These are phyloP conservation scores for Calonectria leucothoes DNA, from an alignment of 2,329 filamentous ascomycete species.

Conservation along the genomic window DNA sequence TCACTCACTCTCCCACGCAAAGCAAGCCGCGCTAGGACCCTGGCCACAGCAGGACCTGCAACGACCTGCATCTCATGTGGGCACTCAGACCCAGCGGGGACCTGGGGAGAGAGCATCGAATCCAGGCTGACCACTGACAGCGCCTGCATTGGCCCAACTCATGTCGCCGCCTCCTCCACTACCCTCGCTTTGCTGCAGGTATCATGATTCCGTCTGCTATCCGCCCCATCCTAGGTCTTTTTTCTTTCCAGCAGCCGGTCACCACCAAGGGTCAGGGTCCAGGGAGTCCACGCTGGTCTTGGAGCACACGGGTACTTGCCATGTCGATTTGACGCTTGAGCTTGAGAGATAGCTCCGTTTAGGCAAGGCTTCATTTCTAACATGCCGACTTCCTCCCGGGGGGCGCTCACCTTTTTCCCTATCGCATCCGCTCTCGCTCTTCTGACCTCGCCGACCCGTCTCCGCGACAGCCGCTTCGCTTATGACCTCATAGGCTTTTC, in stretches of 20 bases:
- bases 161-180: conserved; percentile 21
- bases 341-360: conserved; percentile 17
- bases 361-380: conserved; percentile 31
- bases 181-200: conserved; percentile 7
- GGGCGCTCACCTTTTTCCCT: conserved; percentile 25
- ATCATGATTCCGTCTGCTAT: conserved; percentile 12
- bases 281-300: conserved; percentile 6
- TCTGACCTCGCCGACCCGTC: conserved; percentile 22
- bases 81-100: conserved; percentile 11
- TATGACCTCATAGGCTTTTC: conserved; percentile 39
- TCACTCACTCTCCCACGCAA: conserved; percentile 24
- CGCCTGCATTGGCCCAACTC: conserved; percentile 31
- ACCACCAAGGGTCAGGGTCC: conserved; percentile 6
- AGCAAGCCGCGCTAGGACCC: conserved; percentile 14
- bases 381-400: conserved; percentile 39
- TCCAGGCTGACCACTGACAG: conserved; percentile 35
- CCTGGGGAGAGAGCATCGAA: conserved; percentile 25
- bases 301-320: conserved; percentile 3
- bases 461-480: conserved; percentile 34
- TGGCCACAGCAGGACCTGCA: conserved; percentile 25
- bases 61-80: conserved; percentile 26
- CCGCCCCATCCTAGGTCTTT: conserved; percentile 10
- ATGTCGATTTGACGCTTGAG: conserved; percentile 15
- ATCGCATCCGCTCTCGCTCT: conserved; percentile 21
- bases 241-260: conserved; percentile 2